These are phyloP conservation scores for Candida ulmi DNA, from an alignment of 805 yeast species.

Conservation along the genomic window DNA sequence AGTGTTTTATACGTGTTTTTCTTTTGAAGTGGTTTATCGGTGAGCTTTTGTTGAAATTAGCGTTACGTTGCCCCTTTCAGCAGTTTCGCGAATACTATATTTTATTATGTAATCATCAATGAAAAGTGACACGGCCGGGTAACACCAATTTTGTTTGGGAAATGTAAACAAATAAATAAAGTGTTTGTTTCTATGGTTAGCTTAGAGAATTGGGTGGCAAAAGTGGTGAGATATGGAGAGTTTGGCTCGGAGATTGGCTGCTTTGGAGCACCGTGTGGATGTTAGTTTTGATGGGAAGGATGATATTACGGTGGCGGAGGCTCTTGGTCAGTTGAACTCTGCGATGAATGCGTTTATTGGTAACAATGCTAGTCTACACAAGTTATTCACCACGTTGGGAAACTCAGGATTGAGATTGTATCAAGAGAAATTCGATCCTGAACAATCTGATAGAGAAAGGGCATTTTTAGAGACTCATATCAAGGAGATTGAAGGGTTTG, in stretches of 20 bases:
- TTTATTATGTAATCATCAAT: no score
- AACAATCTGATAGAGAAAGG: neutral
- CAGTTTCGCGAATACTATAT: neutral
- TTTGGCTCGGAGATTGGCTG: neutral
- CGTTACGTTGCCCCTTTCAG: neutral
- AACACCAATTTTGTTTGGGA: neutral
- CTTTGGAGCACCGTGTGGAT: neutral
- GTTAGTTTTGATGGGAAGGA: neutral
- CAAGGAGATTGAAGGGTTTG: neutral
- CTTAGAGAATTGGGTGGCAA: no score
- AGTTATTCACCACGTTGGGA: constrained; percentile 1
- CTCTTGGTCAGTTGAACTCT: neutral
- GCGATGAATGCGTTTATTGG: neutral
- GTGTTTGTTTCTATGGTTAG: no score
- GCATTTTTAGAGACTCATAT: neutral
- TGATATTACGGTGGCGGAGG: neutral
- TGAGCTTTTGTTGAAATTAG: no score
- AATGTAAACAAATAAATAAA: no score
- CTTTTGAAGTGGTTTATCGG: no score
- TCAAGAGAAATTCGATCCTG: neutral
- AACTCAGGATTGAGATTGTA: neutral
- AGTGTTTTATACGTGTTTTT: no score
- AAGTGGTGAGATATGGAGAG: neutral
- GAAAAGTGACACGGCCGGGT: neutral
- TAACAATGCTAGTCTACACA: neutral